Conservation (phyloP, 2,329 filamentous ascomycete species). For the Sclerotiophoma versabilis region DNA sequence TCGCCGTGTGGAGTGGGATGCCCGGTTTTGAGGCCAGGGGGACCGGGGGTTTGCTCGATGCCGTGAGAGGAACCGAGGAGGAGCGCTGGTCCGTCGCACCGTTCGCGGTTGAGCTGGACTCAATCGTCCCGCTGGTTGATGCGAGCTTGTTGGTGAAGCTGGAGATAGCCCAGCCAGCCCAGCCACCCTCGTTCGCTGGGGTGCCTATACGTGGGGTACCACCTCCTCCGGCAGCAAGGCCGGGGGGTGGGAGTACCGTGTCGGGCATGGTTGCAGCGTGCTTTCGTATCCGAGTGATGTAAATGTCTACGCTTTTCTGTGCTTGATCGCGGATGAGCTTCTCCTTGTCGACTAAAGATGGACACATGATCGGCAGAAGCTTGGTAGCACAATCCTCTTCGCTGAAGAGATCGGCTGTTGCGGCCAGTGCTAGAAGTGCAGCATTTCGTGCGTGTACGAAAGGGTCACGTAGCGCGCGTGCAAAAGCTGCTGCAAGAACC, state of each 20-base stretch:
- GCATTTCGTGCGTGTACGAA: conserved; percentile 95
- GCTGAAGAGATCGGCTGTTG: conserved; percentile 83
- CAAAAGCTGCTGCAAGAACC: conserved; percentile 91
- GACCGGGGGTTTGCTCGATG: conserved; percentile 57
- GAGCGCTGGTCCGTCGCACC: conserved; percentile 55
- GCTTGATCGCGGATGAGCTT: conserved; percentile 93
- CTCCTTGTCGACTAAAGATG: conserved; percentile 90
- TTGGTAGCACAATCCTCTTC: conserved; percentile 89
- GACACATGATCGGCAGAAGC: conserved; percentile 83
- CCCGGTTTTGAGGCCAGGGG: conserved; percentile 54
- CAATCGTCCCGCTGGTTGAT: conserved; percentile 84
- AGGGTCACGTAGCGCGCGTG: conserved; percentile 85
- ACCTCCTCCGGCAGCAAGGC: conserved; percentile 54
- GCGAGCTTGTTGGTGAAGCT: conserved; percentile 96
- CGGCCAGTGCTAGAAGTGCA: conserved; percentile 81
- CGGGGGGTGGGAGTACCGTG: conserved; percentile 72
- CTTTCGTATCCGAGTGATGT: conserved; percentile 82
- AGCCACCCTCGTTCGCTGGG: conserved; percentile 72
- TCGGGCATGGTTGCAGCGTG: conserved; percentile 80
- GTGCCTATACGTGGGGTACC: conserved; percentile 78
- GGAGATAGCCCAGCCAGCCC: conserved; percentile 98
- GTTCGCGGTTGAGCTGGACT: conserved; percentile 55
- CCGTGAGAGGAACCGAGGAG: conserved; percentile 56
- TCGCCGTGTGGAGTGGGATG: conserved; percentile 39
- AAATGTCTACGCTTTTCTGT: conserved; percentile 85